Percentiles rank a stretch among this genome's conserved stretches.
These are phyloP conservation scores for Globisporangium rhizosaccharum DNA, from an alignment of 352 stramenopile genomes.

Conservation along the genomic window DNA sequence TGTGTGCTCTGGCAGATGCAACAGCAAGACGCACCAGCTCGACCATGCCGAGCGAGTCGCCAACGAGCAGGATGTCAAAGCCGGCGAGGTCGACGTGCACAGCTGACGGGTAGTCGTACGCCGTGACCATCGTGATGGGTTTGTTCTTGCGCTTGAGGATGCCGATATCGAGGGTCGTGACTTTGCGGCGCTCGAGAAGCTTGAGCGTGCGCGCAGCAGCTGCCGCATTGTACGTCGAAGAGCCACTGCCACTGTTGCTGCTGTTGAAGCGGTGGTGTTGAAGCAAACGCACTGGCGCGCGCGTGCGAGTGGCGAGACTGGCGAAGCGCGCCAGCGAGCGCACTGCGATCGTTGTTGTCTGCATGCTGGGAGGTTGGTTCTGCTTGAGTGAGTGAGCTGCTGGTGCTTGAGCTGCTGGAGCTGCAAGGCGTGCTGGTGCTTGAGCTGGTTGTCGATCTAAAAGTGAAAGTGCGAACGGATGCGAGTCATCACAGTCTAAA, in stretches of 20 bases:
- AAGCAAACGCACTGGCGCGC: not conserved
- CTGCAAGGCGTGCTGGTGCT: too few relatives aligned
- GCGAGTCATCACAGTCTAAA: too few relatives aligned
- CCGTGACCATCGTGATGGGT: conserved; percentile 99
- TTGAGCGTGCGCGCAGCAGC: conserved; percentile 67
- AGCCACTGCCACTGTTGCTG: conserved; percentile 12
- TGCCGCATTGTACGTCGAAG: conserved; percentile 36
- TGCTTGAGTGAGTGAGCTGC: too few relatives aligned
- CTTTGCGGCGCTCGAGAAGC: conserved; percentile 80
- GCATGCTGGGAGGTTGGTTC: too few relatives aligned
- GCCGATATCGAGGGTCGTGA: conserved; percentile 77
- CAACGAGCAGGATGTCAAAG: conserved; percentile 97
- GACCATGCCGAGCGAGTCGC: conserved; percentile 98
- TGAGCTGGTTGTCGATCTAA: too few relatives aligned
- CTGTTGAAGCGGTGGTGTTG: conserved; percentile 4
- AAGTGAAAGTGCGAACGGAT: too few relatives aligned
- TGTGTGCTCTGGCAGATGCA: not conserved
- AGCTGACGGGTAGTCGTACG: conserved; percentile 96
- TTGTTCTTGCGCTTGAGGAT: conserved; percentile 92
- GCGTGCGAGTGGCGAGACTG: not conserved
- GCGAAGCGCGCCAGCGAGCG: not conserved
- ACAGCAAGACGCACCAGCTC: conserved; percentile 88
- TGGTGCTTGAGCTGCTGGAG: too few relatives aligned
- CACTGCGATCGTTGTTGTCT: not conserved
- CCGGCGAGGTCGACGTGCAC: conserved; percentile 97